Evolutionary conservation across 768 basidiomycete species (phyloP).

Genomic region (Pleurotus citrinopileatus): DNA sequence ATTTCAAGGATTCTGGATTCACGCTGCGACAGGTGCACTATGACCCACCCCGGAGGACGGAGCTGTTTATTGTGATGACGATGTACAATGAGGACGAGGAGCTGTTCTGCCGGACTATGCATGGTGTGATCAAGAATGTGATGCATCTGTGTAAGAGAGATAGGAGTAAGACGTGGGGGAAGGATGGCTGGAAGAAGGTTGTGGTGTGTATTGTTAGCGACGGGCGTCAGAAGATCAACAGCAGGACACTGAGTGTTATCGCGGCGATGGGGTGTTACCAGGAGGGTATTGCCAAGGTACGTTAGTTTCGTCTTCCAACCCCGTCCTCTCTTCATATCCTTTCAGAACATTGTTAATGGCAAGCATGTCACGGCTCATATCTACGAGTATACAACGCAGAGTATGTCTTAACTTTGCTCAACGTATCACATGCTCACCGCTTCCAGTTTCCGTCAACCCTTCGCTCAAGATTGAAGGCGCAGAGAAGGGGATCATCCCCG

Average conservation of each 20-base stretch:
- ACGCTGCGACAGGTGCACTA: constrained; percentile 89
- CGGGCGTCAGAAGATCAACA: constrained; percentile 82
- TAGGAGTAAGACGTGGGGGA: constrained; percentile 92
- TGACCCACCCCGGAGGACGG: constrained; percentile 86
- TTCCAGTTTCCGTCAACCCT: constrained; percentile 74
- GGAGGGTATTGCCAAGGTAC: constrained; percentile 86
- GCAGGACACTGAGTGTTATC: constrained; percentile 78
- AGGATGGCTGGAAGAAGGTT: constrained; percentile 98
- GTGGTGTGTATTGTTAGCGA: constrained; percentile 92
- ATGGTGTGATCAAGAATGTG: constrained; percentile 94
- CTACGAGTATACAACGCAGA: constrained; percentile 92
- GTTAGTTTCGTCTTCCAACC: constrained; percentile 13
- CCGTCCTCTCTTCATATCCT: background rate
- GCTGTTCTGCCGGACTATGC: constrained; percentile 90
- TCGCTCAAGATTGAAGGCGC: constrained; percentile 79
- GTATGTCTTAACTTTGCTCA: constrained; percentile 38
- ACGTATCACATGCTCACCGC: constrained; percentile 3
- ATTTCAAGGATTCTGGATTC: constrained; percentile 80
- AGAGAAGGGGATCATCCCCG: constrained; percentile 79
- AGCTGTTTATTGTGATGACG: constrained; percentile 96
- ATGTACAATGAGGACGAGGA: constrained; percentile 97
- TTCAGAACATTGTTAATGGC: constrained; percentile 71
- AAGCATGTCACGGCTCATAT: constrained; percentile 86
- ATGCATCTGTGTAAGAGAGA: constrained; percentile 85
- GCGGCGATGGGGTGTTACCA: constrained; percentile 95